Evolutionary conservation across 805 yeast genomes (phyloP).

Genomic region (Candida ipomoeae): DNA sequence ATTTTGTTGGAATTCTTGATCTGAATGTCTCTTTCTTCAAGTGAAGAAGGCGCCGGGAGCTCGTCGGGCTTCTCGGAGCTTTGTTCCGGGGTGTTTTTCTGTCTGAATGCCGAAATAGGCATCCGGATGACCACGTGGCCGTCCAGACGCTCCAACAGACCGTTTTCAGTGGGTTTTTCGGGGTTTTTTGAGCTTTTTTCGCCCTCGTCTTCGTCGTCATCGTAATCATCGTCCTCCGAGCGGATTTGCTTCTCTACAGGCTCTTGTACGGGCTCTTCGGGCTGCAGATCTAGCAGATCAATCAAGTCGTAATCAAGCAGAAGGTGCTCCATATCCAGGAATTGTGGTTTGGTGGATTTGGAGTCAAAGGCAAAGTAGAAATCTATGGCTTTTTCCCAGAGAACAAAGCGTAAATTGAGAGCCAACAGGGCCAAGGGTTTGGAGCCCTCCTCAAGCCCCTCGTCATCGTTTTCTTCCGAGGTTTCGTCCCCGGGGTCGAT

Average conservation of each 20-base stretch:
- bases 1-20: slow-evolving; percentile 67
- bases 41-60: slow-evolving; percentile 11
- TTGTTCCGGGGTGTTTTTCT: slow-evolving; percentile 6
- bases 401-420: slow-evolving; percentile 58
- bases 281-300: slow-evolving; percentile 19
- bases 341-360: slow-evolving; percentile 6
- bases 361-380: slow-evolving; percentile 28
- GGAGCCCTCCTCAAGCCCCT: slow-evolving; percentile 42
- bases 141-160: slow-evolving; percentile 20
- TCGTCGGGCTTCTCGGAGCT: slow-evolving; percentile 10
- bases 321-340: slow-evolving; percentile 26
- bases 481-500: slow-evolving; percentile 16
- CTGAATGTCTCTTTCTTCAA: slow-evolving; percentile 40
- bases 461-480: slow-evolving; percentile 12
- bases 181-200: slow-evolving; percentile 12
- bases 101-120: slow-evolving; percentile 27
- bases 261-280: background rate
- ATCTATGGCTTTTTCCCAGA: slow-evolving; percentile 71
- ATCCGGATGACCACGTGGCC: slow-evolving; percentile 31
- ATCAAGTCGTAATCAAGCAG: slow-evolving; percentile 34
- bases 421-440: slow-evolving; percentile 41
- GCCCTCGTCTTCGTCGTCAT: slow-evolving; percentile 20
- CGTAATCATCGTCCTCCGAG: slow-evolving; percentile 18
- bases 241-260: background rate
- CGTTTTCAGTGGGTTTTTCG: slow-evolving; percentile 14